Evolutionary conservation across 2,329 filamentous ascomycete species (phyloP), one percentile per base, ranked within the genome.

Genomic region (Colletotrichum chlorophyti): DNA sequence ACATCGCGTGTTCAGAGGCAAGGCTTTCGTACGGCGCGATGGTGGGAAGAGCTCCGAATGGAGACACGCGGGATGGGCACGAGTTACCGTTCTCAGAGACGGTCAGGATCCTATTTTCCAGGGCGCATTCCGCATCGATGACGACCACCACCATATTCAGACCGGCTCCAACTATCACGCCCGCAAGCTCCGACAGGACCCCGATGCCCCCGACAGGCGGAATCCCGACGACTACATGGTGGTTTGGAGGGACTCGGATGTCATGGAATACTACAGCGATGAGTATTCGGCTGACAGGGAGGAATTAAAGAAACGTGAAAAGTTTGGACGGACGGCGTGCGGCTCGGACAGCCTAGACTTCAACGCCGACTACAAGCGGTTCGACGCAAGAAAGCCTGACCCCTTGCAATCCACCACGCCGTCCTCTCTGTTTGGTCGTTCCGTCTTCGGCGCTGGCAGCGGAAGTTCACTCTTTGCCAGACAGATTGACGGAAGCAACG

Each of bases 201-300:
- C 93, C 2, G 77, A 83, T 23, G 71, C 91, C 7, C 76, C 83
- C 12, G 63, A 69, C 24, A 70, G 79, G 26, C 74, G 77, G 41
- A 80, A 77, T 17, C 67, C 69, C 5, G 83, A 87, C 27, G 91
- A 96, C 61, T 89, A 85, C 69, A 95, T 99, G 93, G 82, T 97
- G 31, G 83, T 97, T 1, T 98, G 91, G 83, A 86, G 93, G 64
- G 93, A 98, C 70, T 96, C 93, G 24, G 95, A 99, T 72, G 86
- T 97, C 68, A 72, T 77, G 27, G 66, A 71, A 15, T 66, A 70
- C 58, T 69, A 67, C n/a, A n/a, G n/a, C n/a, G n/a, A n/a, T n/a
- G n/a, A n/a, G n/a, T n/a, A n/a, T n/a, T n/a, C n/a, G 61, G 68
- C 68, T n/a, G 73, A 76, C 32, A 83, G 83, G 52, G 74, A 78